Evolutionary conservation across 2,329 filamentous ascomycete genomes (phyloP).

Genomic region (Sclerotinia nivalis): DNA sequence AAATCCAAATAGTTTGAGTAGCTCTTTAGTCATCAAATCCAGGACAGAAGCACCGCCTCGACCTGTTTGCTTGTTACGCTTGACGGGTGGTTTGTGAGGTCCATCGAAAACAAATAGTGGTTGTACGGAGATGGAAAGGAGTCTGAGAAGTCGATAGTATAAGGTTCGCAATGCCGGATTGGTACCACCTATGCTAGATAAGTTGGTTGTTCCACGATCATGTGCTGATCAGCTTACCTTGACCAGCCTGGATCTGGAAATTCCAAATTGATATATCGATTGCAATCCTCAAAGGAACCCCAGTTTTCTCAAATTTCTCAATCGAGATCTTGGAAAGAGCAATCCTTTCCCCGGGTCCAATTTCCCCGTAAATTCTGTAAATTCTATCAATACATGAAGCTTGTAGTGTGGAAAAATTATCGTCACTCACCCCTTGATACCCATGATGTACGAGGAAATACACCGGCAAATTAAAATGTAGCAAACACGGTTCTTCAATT

Average conservation of each 20-base stretch:
- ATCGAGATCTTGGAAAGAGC: conserved; percentile 81
- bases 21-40: conserved; percentile 75
- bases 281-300: conserved; percentile 77
- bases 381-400: conserved; percentile 1
- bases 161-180: conserved; percentile 90
- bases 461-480: conserved; percentile 3
- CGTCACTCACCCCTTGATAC: conserved; percentile 60
- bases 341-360: conserved; percentile 76
- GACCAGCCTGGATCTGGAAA: conserved; percentile 84
- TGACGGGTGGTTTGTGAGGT: conserved; percentile 79
- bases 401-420: background rate
- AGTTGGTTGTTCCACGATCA: conserved; percentile 7
- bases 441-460: conserved; percentile 50
- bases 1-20: conserved; percentile 85
- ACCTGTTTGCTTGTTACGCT: conserved; percentile 76
- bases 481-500: background rate
- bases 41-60: conserved; percentile 65
- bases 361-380: conserved; percentile 81
- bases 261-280: conserved; percentile 98
- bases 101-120: conserved; percentile 92
- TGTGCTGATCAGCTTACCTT: conserved; percentile 50
- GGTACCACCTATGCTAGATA: conserved; percentile 61
- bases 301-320: conserved; percentile 69
- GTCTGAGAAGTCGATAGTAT: conserved; percentile 83
- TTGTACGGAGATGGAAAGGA: conserved; percentile 75